Conservation (phyloP, 1,284 basidiomycete species). For the Anthracocystis setariae region DNA sequence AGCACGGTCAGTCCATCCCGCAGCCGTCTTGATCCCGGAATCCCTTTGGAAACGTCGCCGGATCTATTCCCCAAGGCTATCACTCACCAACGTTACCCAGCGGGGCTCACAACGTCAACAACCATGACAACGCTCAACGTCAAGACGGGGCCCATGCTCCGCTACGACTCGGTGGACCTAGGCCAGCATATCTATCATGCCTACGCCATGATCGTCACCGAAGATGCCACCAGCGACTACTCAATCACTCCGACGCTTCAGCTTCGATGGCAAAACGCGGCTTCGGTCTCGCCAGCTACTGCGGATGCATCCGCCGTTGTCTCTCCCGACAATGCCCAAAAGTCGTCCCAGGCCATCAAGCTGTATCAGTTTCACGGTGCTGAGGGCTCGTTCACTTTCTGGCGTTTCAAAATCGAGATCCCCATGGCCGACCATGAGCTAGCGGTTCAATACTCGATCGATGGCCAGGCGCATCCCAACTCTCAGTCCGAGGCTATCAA, state of each 20-base stretch:
- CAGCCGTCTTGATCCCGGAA: not conserved
- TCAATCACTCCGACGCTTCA: constrained; percentile 71
- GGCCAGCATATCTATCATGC: constrained; percentile 78
- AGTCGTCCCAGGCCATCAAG: constrained; percentile 74
- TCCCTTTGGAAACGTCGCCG: not conserved
- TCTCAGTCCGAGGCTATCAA: constrained; percentile 48
- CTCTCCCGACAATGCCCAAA: constrained; percentile 32
- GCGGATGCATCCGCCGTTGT: constrained; percentile 34
- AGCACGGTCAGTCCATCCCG: not conserved
- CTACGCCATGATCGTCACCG: constrained; percentile 68
- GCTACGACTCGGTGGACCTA: constrained; percentile 87
- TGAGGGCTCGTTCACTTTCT: constrained; percentile 84
- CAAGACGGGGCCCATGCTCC: constrained; percentile 79
- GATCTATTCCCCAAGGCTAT: too few species aligned
- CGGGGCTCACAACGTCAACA: not conserved
- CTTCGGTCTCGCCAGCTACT: constrained; percentile 22
- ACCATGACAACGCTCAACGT: constrained; percentile 59
- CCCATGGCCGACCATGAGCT: constrained; percentile 80
- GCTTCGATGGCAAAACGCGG: constrained; percentile 74
- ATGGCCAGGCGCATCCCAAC: constrained; percentile 57
- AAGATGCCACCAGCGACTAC: constrained; percentile 77
- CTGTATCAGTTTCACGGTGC: constrained; percentile 80
- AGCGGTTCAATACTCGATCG: constrained; percentile 76
- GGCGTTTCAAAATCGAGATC: constrained; percentile 89
- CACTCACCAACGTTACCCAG: not conserved